Base-by-base conservation (phyloP, 306 rosid species). In the Luffa acutangula region DNA sequence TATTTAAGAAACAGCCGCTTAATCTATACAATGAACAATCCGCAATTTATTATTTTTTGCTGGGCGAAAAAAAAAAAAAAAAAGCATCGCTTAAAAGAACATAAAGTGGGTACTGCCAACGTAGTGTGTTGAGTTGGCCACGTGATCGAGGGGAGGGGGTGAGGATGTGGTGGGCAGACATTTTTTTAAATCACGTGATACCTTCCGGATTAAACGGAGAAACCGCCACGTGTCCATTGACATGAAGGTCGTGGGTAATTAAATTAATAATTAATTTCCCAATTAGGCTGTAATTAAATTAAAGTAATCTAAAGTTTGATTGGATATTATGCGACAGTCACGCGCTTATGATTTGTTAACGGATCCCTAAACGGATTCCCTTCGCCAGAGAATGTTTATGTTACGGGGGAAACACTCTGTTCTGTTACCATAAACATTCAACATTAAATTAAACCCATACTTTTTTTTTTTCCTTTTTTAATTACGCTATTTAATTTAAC, bases 281-380 rank as follows among this genome's bases (percentile, higher is more conserved):
- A 2, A 39, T 66, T 51, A 76, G 69, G 71, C 65, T 54, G 63
- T 39, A 57, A 60, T 56, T 77, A 39, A 57, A 57, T 36, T 36
- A 77, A 57, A 37, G 36, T 53, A 56, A 59, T 10, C 52, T 13
- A 72, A 59, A 6, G 60, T 43, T 48, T 80, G 54, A 74, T 74
- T 78, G 52, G 78, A 63, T 64, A 76, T 48, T 76, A 67, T 80
- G 31, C 62, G 58, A 75, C 10, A 80, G 60, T 82, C 72, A 82
- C 54, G 84, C 70, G 18, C 36, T 80, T 80, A 45, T 53, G 89
- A 85, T 87, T 91, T 88, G 86, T 90, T 94, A 88, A 94, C 98
- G 86, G 93, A 92, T 94, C 97, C 97, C 95, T 81, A 92, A 82
- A 81, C 92, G 77, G 96, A 92, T 92, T 90, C 86, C 85, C 79